Evolutionary conservation across 2,329 filamentous ascomycete genomes (phyloP).

Genomic region (Zalaria sp.): DNA sequence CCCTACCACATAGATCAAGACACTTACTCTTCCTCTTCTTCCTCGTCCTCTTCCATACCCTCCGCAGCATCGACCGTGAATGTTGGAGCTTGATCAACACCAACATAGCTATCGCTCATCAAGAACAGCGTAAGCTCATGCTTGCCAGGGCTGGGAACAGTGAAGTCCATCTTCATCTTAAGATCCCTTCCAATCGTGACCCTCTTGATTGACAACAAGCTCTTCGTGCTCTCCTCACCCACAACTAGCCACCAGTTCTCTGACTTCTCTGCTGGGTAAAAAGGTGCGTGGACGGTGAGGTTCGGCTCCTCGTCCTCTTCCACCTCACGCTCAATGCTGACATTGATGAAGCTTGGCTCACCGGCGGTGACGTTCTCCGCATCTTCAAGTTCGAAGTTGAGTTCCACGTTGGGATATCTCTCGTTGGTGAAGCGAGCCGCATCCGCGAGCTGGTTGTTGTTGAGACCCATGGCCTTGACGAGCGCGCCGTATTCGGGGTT

Average conservation of each 20-base stretch:
- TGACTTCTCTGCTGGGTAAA: constrained; percentile 82
- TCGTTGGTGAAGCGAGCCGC: constrained; percentile 93
- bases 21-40: constrained; percentile 57
- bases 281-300: constrained; percentile 80
- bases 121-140: constrained; percentile 83
- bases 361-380: constrained; percentile 67
- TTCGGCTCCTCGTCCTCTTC: constrained; percentile 61
- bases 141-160: constrained; percentile 68
- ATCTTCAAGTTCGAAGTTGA: constrained; percentile 78
- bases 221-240: constrained; percentile 80
- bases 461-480: constrained; percentile 63
- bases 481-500: constrained; percentile 69
- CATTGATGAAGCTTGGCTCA: constrained; percentile 65
- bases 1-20: too few relatives aligned
- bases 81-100: constrained; percentile 86
- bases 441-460: constrained; percentile 68
- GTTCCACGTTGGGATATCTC: constrained; percentile 88
- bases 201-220: constrained; percentile 81
- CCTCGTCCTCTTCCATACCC: constrained; percentile 89
- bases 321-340: constrained; percentile 73
- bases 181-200: constrained; percentile 72
- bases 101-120: constrained; percentile 95
- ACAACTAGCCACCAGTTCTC: constrained; percentile 99
- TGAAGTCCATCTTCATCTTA: constrained; percentile 72
- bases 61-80: constrained; percentile 80